A percentile compares a stretch with the other conserved stretches of the same genome.
Evolutionary conservation across 1,139 yeast genomes (phyloP).

Genomic region (Magnusiomyces suaveolens): DNA sequence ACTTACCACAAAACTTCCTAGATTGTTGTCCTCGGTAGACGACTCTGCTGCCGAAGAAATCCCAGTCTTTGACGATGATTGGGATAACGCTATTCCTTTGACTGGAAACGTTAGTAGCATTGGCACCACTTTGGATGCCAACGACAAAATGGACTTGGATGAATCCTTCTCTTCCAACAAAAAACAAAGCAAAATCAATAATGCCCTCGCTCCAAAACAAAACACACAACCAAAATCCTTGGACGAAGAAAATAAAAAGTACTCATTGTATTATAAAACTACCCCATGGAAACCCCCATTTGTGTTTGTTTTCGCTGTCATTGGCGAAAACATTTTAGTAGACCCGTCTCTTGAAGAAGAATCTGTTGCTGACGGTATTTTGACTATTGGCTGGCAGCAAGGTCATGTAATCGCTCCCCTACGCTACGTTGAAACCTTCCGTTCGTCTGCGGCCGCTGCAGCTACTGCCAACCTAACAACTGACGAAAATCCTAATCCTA

Average conservation of each 20-base stretch:
- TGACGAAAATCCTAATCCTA: background rate
- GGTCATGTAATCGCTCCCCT: constrained; percentile 48
- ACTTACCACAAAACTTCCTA: constrained; percentile 67
- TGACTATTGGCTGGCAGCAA: constrained; percentile 60
- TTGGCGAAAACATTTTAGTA: constrained; percentile 56
- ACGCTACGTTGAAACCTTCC: constrained; percentile 18
- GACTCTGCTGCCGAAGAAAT: constrained; percentile 58
- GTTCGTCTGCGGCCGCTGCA: constrained; percentile 8
- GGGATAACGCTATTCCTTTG: constrained; percentile 50
- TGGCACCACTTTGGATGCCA: constrained; percentile 4
- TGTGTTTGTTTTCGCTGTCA: constrained; percentile 61
- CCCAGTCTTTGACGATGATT: constrained; percentile 86
- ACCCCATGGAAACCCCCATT: constrained; percentile 56
- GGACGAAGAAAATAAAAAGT: background rate
- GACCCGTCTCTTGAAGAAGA: constrained; percentile 86
- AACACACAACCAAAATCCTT: background rate
- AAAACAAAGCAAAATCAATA: too few species aligned
- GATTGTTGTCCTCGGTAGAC: constrained; percentile 53
- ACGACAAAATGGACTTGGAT: constrained; percentile 15
- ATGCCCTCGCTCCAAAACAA: too few species aligned
- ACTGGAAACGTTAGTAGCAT: constrained; percentile 23
- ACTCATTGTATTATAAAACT: constrained; percentile 3
- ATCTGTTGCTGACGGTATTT: constrained; percentile 74
- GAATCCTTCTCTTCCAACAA: background rate
- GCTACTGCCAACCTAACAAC: constrained; percentile 2